Evolutionary conservation across 371 early-diverging fungal species (phyloP), one percentile per base, ranked within the genome.

Genomic region (Lichtheimia ramosa): DNA sequence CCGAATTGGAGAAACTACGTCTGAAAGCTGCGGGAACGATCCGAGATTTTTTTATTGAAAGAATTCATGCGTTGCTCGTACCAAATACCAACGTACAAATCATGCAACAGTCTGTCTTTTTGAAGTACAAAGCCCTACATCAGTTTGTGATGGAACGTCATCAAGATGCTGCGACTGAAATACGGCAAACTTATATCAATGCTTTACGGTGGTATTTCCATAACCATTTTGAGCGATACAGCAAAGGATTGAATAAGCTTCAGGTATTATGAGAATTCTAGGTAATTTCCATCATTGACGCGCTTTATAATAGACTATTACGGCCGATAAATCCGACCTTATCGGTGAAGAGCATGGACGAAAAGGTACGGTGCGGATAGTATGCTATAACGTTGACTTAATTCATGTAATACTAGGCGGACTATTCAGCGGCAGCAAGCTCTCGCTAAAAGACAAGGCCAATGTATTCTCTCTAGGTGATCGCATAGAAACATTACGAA

Each of bases 61-160:
- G 90, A 59, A 91, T 96, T 59, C 89, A 93, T 55, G 82, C 88
- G 0, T 77, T 97, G 51, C 84, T 91, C 51, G 83, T 89, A 27
- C 92, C 94, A 12, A 93, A 90, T 70, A 91, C 96, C 53, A 97
- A 96, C 63, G 86, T 96, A 3, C 89, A 92, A 59, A 91, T 95
- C 21, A 82, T 95, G 73, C 96, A 97, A 67, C 91, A 92, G 65
- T 92, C 90, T 1, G 84, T 91, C 13, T 80, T 97, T 39, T 66
- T 95, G 16, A 94, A 94, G 71, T 95, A 92, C 75, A 91, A 92
- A 54, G 89, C 88, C 48, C 80, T 96, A 10, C 89, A 93, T 65
- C 86, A 85, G 66, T 97, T 96, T 72, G 77, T 96, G 18, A 75
- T 93, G 62, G 92, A 92, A 61, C 79, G 94, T 16, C 94, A 94